These are phyloP conservation scores for Nemania diffusa DNA, from an alignment of 2,329 filamentous ascomycete species.

Conservation along the genomic window DNA sequence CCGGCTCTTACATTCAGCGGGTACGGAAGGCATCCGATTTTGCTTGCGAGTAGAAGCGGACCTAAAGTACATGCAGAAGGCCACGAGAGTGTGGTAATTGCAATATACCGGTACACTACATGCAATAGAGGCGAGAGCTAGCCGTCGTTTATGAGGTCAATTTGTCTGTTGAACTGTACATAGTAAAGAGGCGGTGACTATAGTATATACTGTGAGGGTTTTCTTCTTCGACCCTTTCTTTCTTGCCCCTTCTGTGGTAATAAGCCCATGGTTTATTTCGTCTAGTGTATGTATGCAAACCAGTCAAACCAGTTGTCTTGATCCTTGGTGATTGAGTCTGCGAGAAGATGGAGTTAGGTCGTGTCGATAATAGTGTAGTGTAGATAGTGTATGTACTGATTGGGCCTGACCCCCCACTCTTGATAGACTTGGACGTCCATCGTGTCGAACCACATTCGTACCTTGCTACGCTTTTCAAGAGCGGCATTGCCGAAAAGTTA, in stretches of 20 bases:
- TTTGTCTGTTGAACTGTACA: constrained; percentile 3
- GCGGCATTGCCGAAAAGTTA: constrained; percentile 33
- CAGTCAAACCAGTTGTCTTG: not conserved
- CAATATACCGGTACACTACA: constrained; percentile 5
- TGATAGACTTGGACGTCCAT: constrained; percentile 7
- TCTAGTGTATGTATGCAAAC: not conserved
- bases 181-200: constrained; percentile 10
- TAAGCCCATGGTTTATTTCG: too few relatives aligned
- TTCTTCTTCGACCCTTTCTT: not conserved
- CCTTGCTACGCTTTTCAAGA: constrained; percentile 14
- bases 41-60: constrained; percentile 35
- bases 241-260: not conserved
- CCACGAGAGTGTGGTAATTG: constrained; percentile 29
- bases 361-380: not conserved
- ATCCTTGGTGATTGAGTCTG: constrained; percentile 6
- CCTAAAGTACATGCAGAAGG: constrained; percentile 25
- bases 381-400: not conserved
- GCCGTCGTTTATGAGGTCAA: constrained; percentile 12
- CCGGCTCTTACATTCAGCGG: constrained; percentile 43
- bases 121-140: constrained; percentile 3
- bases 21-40: constrained; percentile 42
- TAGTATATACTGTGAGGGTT: constrained; percentile 11
- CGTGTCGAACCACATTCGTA: constrained; percentile 29
- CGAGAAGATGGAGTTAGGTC: constrained; percentile 2
- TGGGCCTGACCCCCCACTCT: constrained; percentile 15